Percentiles rank a stretch among this genome's conserved stretches.
Evolutionary conservation across 2,329 filamentous ascomycete genomes (phyloP).

Genomic region (Fusarium sororula): DNA sequence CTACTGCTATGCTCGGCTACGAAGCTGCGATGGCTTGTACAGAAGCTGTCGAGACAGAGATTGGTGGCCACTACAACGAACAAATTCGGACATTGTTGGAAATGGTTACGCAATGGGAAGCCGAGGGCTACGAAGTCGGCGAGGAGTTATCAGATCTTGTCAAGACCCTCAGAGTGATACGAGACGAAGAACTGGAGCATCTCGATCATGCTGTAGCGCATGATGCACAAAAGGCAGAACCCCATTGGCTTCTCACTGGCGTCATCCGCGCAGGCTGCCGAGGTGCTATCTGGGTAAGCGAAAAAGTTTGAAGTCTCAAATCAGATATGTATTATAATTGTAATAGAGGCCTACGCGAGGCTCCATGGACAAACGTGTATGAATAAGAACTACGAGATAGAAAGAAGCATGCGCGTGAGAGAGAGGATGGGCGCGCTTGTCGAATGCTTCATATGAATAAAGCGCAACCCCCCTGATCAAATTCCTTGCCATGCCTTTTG

Average conservation of each 20-base stretch:
- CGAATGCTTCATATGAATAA: slow-evolving; percentile 25
- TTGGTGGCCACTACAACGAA: slow-evolving; percentile 93
- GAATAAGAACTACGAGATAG: slow-evolving; percentile 14
- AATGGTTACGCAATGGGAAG: slow-evolving; percentile 81
- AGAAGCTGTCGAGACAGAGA: slow-evolving; percentile 98
- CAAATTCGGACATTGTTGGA: slow-evolving; percentile 85
- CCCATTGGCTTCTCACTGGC: slow-evolving; percentile 88
- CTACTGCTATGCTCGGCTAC: slow-evolving; percentile 85
- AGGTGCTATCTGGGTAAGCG: slow-evolving; percentile 91
- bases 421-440: slow-evolving; percentile 15
- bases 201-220: slow-evolving; percentile 94
- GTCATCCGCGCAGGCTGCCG: slow-evolving; percentile 90
- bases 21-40: slow-evolving; percentile 99
- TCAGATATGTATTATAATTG: slow-evolving; percentile 43
- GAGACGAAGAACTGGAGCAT: slow-evolving; percentile 97
- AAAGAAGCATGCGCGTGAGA: slow-evolving; percentile 17
- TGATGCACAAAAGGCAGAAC: slow-evolving; percentile 88
- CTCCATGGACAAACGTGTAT: slow-evolving; percentile 29
- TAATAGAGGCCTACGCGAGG: slow-evolving; percentile 28
- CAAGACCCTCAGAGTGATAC: slow-evolving; percentile 78
- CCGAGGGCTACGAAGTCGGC: slow-evolving; percentile 80
- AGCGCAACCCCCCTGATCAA: slow-evolving; percentile 22
- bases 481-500: slow-evolving; percentile 41
- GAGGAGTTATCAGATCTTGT: slow-evolving; percentile 80
- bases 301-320: slow-evolving; percentile 64